Percentiles rank a stretch among this genome's conserved stretches.
These are phyloP conservation scores for Verticillium alfalfae DNA, from an alignment of 2,329 filamentous ascomycete species.

Conservation along the genomic window DNA sequence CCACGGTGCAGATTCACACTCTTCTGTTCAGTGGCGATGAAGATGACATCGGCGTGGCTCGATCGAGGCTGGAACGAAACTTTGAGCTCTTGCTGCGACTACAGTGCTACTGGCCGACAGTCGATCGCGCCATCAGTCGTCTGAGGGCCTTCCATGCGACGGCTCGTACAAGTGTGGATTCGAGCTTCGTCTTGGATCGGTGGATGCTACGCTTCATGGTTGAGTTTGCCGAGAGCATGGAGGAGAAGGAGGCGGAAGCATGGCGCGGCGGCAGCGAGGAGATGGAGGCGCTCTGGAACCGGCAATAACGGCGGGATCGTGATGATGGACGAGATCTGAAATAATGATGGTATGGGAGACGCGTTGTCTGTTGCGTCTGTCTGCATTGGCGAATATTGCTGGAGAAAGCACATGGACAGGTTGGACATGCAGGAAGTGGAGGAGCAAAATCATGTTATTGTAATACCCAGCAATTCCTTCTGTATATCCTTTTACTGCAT, in stretches of 20 bases:
- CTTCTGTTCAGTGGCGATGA: conserved; percentile 32
- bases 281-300: conserved; percentile 13
- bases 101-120: conserved; percentile 31
- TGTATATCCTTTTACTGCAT: not conserved
- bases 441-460: not conserved
- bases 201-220: conserved; percentile 34
- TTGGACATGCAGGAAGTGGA: not conserved
- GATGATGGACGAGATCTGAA: not conserved
- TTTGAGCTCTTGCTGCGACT: conserved; percentile 35
- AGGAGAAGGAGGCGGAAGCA: conserved; percentile 15
- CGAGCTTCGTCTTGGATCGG: conserved; percentile 30
- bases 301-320: not conserved
- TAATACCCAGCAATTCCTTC: not conserved
- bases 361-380: not conserved
- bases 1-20: conserved; percentile 38
- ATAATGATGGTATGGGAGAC: not conserved
- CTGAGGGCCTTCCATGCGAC: conserved; percentile 34
- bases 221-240: conserved; percentile 22
- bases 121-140: conserved; percentile 29
- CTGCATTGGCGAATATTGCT: not conserved
- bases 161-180: conserved; percentile 27
- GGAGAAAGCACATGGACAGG: not conserved
- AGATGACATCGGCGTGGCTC: conserved; percentile 24
- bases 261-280: conserved; percentile 10
- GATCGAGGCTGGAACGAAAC: conserved; percentile 31